phyloP scores from a whole-genome alignment of 352 stramenopile species.

The Phytophthora tubulina region DNA sequence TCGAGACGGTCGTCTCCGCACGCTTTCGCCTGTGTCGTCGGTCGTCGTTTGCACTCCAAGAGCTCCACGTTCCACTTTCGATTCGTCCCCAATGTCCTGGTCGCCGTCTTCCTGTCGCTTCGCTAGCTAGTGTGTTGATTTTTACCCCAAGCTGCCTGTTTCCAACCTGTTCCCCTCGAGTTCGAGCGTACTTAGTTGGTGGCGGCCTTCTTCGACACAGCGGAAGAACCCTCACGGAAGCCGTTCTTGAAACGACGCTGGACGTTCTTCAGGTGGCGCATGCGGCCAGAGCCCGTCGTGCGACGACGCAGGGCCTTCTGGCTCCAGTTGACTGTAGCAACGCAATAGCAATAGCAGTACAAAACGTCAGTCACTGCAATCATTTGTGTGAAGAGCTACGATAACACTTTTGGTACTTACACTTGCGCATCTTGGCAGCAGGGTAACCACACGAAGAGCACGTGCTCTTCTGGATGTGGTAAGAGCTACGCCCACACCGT shows the following conservation, averaged over 20 bases:
- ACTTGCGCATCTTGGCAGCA: slow-evolving; percentile 97
- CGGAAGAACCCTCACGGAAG: slow-evolving; percentile 96
- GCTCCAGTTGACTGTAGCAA: slow-evolving; percentile 94
- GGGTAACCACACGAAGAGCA: slow-evolving; percentile 99
- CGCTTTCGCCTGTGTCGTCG: slow-evolving; percentile 31
- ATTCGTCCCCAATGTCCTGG: slow-evolving; percentile 29
- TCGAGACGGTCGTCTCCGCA: slow-evolving; percentile 22
- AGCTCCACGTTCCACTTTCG: slow-evolving; percentile 29
- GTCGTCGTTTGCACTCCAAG: slow-evolving; percentile 4
- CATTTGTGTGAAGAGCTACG: background rate
- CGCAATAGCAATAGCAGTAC: background rate
- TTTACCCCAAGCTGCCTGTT: slow-evolving; percentile 53
- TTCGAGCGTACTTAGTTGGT: slow-evolving; percentile 81
- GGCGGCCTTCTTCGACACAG: slow-evolving; percentile 91
- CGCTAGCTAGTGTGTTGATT: slow-evolving; percentile 41
- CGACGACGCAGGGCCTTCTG: slow-evolving; percentile 98
- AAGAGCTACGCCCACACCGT: slow-evolving; percentile 98
- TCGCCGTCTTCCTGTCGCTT: slow-evolving; percentile 48
- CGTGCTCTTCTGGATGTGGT: slow-evolving; percentile 99
- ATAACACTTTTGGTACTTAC: slow-evolving; percentile 51
- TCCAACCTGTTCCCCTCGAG: slow-evolving; percentile 32
- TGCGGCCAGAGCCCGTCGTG: slow-evolving; percentile 97
- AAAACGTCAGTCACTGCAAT: background rate
- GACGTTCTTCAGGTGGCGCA: slow-evolving; percentile 99
- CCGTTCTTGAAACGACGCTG: slow-evolving; percentile 99